Evolutionary conservation across 2,329 filamentous ascomycete species (phyloP).

Genomic region (Monilinia laxa): DNA sequence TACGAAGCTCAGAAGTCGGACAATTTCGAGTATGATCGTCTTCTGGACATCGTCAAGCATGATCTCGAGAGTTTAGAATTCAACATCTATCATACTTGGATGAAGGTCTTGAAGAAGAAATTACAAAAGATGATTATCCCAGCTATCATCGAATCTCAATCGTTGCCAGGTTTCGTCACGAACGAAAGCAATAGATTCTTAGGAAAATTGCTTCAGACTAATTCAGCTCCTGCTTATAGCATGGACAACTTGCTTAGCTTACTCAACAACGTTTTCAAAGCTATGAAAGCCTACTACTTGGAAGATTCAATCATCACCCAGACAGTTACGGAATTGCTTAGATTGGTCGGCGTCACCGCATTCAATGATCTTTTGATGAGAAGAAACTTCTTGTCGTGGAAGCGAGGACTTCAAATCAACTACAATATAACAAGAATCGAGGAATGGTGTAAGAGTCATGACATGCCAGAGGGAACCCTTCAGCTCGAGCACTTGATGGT

Average conservation of each 20-base stretch:
- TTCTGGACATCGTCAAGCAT: conserved; percentile 98
- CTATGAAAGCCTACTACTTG: conserved; percentile 98
- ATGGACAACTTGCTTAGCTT: conserved; percentile 98
- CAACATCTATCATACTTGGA: conserved; percentile 99
- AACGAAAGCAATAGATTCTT: conserved; percentile 98
- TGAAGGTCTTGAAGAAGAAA: conserved; percentile 99
- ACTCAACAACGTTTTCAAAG: conserved; percentile 95
- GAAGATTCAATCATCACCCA: conserved; percentile 96
- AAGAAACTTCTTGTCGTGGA: conserved; percentile 98
- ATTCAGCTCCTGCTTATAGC: conserved; percentile 91
- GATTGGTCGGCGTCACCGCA: conserved; percentile 91
- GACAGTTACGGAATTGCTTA: conserved; percentile 88
- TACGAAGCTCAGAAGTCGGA: conserved; percentile 99
- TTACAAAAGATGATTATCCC: conserved; percentile 99
- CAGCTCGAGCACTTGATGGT: conserved; percentile 98
- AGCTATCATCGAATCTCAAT: conserved; percentile 98
- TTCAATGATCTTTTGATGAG: conserved; percentile 99
- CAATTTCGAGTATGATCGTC: conserved; percentile 97
- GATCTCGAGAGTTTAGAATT: conserved; percentile 97
- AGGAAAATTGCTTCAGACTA: conserved; percentile 90
- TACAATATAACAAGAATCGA: conserved; percentile 99
- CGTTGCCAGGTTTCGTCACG: conserved; percentile 94
- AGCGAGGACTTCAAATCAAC: conserved; percentile 98
- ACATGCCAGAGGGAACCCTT: conserved; percentile 97
- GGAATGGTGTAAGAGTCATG: conserved; percentile 99